phyloP scores from a whole-genome alignment of 352 stramenopile species.

The Phytophthora megakarya region DNA sequence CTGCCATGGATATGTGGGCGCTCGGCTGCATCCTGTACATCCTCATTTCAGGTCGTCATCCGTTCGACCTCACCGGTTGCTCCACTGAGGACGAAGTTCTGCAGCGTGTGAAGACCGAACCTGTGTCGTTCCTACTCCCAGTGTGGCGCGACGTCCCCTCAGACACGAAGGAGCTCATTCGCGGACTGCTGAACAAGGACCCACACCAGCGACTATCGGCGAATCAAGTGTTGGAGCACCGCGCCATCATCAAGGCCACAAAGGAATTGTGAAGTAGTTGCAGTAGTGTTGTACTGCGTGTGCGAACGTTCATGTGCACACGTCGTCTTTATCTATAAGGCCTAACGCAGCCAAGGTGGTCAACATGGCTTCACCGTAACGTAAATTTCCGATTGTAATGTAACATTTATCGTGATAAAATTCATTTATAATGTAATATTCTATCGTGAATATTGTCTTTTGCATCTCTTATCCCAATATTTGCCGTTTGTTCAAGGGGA shows the following conservation, averaged over 20 bases:
- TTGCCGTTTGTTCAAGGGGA: constrained; percentile 14
- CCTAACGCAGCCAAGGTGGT: constrained; percentile 5
- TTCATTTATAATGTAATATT: constrained; percentile 8
- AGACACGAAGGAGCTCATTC: constrained; percentile 70
- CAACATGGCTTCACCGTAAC: constrained; percentile 23
- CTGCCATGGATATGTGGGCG: constrained; percentile 90
- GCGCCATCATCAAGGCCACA: constrained; percentile 32
- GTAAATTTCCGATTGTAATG: constrained; percentile 8
- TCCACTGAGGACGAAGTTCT: constrained; percentile 81
- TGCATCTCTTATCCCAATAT: constrained; percentile 25
- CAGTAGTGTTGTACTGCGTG: constrained; percentile 16
- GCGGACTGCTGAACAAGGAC: constrained; percentile 76
- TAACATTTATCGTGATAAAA: not conserved
- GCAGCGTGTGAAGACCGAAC: constrained; percentile 51
- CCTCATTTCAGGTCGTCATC: constrained; percentile 81
- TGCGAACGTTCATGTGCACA: constrained; percentile 8
- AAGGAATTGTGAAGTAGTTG: constrained; percentile 32
- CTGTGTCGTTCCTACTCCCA: constrained; percentile 60
- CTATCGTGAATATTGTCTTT: constrained; percentile 4
- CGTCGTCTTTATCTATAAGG: constrained; percentile 36
- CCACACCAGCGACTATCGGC: constrained; percentile 53
- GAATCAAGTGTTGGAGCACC: constrained; percentile 55
- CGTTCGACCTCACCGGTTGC: constrained; percentile 85
- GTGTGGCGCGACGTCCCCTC: constrained; percentile 56
- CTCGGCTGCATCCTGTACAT: constrained; percentile 90